Conservation (phyloP, 495 filamentous ascomycete genomes). For the Neurospora sublineolata region DNA sequence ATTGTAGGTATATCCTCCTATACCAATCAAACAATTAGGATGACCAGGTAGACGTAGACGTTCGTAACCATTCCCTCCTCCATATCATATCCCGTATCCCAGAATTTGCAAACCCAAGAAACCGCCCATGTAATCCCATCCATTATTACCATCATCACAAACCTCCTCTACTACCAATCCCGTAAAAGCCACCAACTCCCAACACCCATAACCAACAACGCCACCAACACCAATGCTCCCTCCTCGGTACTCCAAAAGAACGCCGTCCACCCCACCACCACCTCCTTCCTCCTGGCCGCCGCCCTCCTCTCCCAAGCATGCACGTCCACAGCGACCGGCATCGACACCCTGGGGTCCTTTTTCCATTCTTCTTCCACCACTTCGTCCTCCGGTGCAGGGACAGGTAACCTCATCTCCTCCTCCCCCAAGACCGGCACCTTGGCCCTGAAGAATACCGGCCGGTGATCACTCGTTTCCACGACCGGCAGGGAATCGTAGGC, state of each 20-base stretch:
- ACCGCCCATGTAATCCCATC: background rate
- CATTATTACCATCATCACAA: background rate
- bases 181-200: slow-evolving; percentile 30
- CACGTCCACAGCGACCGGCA: slow-evolving; percentile 31
- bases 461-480: slow-evolving; percentile 71
- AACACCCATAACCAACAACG: slow-evolving; percentile 21
- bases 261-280: slow-evolving; percentile 35
- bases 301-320: slow-evolving; percentile 33
- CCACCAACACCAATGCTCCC: slow-evolving; percentile 26
- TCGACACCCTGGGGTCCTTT: slow-evolving; percentile 23
- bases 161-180: slow-evolving; percentile 1
- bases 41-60: background rate
- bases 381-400: background rate
- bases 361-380: slow-evolving; percentile 2
- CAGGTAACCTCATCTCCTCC: slow-evolving; percentile 16
- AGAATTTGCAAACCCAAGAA: background rate
- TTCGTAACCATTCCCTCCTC: background rate
- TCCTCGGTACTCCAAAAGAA: slow-evolving; percentile 32
- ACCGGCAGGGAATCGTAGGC: slow-evolving; percentile 65
- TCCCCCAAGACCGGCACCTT: slow-evolving; percentile 40
- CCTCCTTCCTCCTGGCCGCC: slow-evolving; percentile 28
- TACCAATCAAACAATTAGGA: background rate
- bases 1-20: background rate
- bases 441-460: slow-evolving; percentile 60
- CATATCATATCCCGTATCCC: background rate